Conservation (phyloP, 2,329 filamentous ascomycete genomes). For the Penicillium sp. region DNA sequence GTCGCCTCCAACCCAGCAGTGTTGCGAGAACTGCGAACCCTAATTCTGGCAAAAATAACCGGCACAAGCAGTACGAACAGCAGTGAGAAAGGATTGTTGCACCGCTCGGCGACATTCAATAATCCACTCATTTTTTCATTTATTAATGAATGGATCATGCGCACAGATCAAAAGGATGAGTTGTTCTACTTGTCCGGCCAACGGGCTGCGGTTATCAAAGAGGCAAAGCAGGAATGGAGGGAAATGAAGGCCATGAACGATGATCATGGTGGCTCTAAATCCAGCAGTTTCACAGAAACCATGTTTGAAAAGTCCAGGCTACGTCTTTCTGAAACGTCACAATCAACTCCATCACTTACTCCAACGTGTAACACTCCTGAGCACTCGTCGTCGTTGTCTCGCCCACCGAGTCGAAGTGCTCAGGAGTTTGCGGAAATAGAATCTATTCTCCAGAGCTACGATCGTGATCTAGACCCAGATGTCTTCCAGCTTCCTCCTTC, state of each 20-base stretch:
- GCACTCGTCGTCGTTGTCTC: not conserved
- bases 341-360: not conserved
- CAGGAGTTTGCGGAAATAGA: not conserved
- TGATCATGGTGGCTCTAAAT: not conserved
- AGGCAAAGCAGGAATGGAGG: not conserved
- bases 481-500: not conserved
- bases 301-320: not conserved
- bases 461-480: not conserved
- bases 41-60: not conserved
- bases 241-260: not conserved
- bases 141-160: conserved; percentile 26
- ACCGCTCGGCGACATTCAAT: conserved; percentile 10
- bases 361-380: not conserved
- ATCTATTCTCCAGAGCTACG: not conserved
- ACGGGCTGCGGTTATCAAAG: not conserved
- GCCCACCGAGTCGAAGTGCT: not conserved
- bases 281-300: not conserved
- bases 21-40: conserved; percentile 25
- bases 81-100: not conserved
- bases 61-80: not conserved
- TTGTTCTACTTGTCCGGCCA: not conserved
- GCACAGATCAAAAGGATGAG: conserved; percentile 8
- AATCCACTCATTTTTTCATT: conserved; percentile 23
- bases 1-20: conserved; percentile 23
- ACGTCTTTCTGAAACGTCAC: not conserved